These are phyloP conservation scores for Cucurbita argyrosperma DNA, from an alignment of 306 rosid genomes.

Conservation along the genomic window DNA sequence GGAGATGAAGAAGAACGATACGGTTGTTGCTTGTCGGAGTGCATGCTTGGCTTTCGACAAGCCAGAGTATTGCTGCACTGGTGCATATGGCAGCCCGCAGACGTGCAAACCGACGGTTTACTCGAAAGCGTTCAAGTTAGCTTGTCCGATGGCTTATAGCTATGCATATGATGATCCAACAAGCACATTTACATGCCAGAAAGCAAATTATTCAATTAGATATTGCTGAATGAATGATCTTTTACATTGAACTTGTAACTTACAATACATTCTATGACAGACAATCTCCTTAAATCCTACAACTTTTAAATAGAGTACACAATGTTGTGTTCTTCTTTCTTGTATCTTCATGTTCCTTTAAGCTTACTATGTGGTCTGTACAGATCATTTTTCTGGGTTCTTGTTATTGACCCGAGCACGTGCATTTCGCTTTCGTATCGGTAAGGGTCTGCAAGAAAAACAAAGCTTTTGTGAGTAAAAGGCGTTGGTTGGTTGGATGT, in stretches of 20 bases:
- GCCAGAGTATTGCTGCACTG: constrained; percentile 43
- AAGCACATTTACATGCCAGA: constrained; percentile 45
- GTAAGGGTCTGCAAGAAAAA: constrained; percentile 41
- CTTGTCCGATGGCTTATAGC: constrained; percentile 47
- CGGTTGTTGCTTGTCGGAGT: constrained; percentile 36
- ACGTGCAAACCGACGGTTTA: constrained; percentile 29
- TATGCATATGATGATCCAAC: constrained; percentile 57
- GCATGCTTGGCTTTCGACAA: constrained; percentile 37
- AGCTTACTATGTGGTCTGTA: not conserved
- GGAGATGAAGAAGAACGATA: constrained; percentile 18
- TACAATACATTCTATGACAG: not conserved
- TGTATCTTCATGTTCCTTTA: not conserved
- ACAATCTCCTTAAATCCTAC: not conserved
- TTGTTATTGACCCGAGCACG: constrained; percentile 38
- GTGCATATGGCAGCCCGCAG: constrained; percentile 21
- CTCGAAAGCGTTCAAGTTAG: constrained; percentile 33
- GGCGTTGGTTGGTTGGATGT: constrained; percentile 1
- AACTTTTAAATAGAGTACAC: not conserved
- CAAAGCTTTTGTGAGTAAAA: constrained; percentile 5
- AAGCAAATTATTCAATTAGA: constrained; percentile 31
- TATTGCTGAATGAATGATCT: constrained; percentile 29
- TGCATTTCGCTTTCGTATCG: constrained; percentile 49
- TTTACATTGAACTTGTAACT: not conserved
- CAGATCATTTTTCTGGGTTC: constrained; percentile 12
- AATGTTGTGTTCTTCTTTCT: not conserved